Conservation (phyloP, 805 yeast species). For the Yarrowia bubula region DNA sequence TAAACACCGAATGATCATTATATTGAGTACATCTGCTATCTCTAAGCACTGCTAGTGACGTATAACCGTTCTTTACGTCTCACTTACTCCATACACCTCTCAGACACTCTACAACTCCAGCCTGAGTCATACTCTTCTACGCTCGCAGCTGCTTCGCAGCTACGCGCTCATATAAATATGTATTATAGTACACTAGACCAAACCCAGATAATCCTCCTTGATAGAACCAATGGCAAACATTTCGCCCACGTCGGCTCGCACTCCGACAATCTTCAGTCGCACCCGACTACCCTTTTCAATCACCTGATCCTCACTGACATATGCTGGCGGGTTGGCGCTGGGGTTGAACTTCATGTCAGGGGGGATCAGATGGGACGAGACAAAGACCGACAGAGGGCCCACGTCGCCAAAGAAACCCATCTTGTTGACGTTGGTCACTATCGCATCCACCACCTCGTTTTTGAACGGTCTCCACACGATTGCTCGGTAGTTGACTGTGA, state of each 20-base stretch:
- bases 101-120: too few relatives aligned
- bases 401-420: slow-evolving; percentile 98
- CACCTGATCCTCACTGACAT: slow-evolving; percentile 89
- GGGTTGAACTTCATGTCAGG: slow-evolving; percentile 92
- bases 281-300: slow-evolving; percentile 93
- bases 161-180: slow-evolving; percentile 7
- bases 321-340: slow-evolving; percentile 97
- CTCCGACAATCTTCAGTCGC: slow-evolving; percentile 93
- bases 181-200: slow-evolving; percentile 44
- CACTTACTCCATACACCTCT: too few relatives aligned
- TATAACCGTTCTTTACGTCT: too few relatives aligned
- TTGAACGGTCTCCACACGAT: slow-evolving; percentile 98
- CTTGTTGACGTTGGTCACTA: slow-evolving; percentile 88
- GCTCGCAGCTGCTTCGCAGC: background rate
- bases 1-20: too few relatives aligned
- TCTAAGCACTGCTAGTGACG: too few relatives aligned
- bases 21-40: too few relatives aligned
- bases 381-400: slow-evolving; percentile 93
- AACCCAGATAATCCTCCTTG: slow-evolving; percentile 96
- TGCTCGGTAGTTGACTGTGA: slow-evolving; percentile 92
- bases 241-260: slow-evolving; percentile 94
- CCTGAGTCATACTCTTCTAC: too few relatives aligned
- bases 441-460: slow-evolving; percentile 95
- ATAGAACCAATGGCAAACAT: slow-evolving; percentile 97
- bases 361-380: slow-evolving; percentile 91